Evolutionary conservation across 208 protist species (phyloP).

Genomic region (Blastocrithidia nonstop): DNA sequence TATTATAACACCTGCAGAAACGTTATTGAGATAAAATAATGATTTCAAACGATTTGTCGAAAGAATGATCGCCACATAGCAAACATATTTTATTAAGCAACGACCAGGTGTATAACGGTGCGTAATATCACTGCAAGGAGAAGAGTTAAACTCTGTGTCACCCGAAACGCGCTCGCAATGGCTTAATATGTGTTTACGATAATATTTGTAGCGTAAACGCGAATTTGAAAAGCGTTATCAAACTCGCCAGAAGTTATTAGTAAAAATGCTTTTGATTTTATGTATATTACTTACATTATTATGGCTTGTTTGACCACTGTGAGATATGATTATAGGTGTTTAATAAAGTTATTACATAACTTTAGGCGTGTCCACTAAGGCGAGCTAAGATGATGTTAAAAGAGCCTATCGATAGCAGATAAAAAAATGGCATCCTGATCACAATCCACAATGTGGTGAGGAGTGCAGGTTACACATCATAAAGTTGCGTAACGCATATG

Average conservation of each 20-base stretch:
- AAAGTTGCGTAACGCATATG: constrained; percentile 60
- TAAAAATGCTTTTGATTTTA: constrained; percentile 11
- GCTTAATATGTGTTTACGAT: constrained; percentile 47
- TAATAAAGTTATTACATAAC: constrained; percentile 41
- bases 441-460: constrained; percentile 54
- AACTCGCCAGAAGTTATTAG: constrained; percentile 6
- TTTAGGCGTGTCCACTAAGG: constrained; percentile 22
- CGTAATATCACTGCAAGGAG: background rate
- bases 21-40: too few species aligned
- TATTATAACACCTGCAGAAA: too few species aligned
- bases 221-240: constrained; percentile 16
- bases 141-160: background rate
- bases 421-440: constrained; percentile 70
- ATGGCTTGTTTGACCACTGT: constrained; percentile 50
- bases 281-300: constrained; percentile 13
- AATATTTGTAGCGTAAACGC: constrained; percentile 46
- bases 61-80: too few species aligned
- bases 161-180: constrained; percentile 7
- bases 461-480: constrained; percentile 36
- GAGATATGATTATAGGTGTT: constrained; percentile 60
- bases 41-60: too few species aligned
- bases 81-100: too few species aligned
- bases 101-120: background rate
- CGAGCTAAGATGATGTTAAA: constrained; percentile 38
- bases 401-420: constrained; percentile 59